Base-by-base conservation (phyloP, 192 early-diverging fungal species). In the Helicostylum pulchrum region DNA sequence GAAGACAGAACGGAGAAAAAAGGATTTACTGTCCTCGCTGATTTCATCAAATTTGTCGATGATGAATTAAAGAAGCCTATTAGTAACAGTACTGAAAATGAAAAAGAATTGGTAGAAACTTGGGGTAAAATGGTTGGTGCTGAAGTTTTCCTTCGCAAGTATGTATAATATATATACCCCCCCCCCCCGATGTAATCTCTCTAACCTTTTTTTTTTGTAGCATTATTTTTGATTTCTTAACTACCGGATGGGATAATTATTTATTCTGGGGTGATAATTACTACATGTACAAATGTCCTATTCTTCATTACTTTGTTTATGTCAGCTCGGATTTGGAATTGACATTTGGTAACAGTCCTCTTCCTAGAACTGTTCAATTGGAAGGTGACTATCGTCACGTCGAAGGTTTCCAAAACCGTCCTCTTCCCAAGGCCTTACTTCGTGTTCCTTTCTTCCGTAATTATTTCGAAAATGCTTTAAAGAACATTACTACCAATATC, bases 21-120 rank as follows among this genome's bases (percentile, higher is more conserved):
- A 7, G 45, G 42, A 8, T 32, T 73, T 53, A 30, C 8, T 17
- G 30, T 36, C 20, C 49, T 73, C 3, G 42, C 48, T 11, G 34
- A 1, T 9, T 73, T 73, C 31, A 73, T 61, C 14, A 67, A 73
- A 49, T 66, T 63, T 20, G 67, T 73, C 39, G 42, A 66, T 12
- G 47, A 63, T 14, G 61, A 68, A 47, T 30, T 48, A 15, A 36
- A 45, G 34, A 30, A 39, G 21, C 67, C 53, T 21, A 15, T n/a
- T 7, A 1, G 23, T 31, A 36, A 30, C 8, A 30, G 44, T 1
- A 45, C n/a, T 15, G 19, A 23, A 12, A 20, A 53, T 7, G 20
- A 51, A 0, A 26, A 62, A 44, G 36, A 21, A 1, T 12, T 30
- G 9, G 30, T 36, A 11, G 47, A 50, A 3, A 21, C 11, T 26